Base-by-base conservation (phyloP, 2,329 filamentous ascomycete species). In the Dryadomyces quercus-mongolicae region DNA sequence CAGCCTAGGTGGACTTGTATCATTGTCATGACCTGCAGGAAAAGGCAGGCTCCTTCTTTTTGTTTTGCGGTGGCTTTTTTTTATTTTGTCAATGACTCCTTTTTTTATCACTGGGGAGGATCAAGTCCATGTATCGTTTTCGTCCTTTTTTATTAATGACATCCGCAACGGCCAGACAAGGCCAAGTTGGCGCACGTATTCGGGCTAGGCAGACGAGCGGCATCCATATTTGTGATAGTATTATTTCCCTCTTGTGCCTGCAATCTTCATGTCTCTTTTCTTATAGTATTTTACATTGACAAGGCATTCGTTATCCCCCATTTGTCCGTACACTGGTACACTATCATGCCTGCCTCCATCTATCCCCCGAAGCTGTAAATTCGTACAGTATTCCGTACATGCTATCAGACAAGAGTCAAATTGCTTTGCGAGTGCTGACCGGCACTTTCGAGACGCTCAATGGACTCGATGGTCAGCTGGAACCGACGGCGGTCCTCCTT, bases 401-500 rank as follows among this genome's bases (percentile, higher is more conserved):
- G 25, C 25, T 31, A 31, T 31, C 25, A 31, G 25, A 31, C 25
- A 31, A 31, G 25, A 31, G 25, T 31, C 25, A 4, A 4, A 5
- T 25, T 36, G 16, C 16, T 36, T 6, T 49, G 36, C 7, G 45
- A 48, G 36, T 45, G 13, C 44, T 55, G 54, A 34, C 43, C 54
- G 3, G 46, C 44, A 16, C 21, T 51, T 43, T 70, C 67, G 3
- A 71, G 63, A 0, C 64, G 61, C 25, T 66, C 62, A 49, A 71
- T 70, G 15, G 64, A 66, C 8, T 57, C 56, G 54, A 69, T 67
- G 0, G 69, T 69, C 9, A 57, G 60, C 42, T 60, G 54, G n/a
- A 70, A 64, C 49, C 67, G 67, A 16, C 61, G 60, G 53, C 62
- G 62, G 47, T 68, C 65, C 5, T 60, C 61, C 55, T 66, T 67